Percentiles rank a stretch among this genome's conserved stretches.
These are phyloP conservation scores for Orbilia javanica DNA, from an alignment of 2,329 filamentous ascomycete genomes.

Conservation along the genomic window DNA sequence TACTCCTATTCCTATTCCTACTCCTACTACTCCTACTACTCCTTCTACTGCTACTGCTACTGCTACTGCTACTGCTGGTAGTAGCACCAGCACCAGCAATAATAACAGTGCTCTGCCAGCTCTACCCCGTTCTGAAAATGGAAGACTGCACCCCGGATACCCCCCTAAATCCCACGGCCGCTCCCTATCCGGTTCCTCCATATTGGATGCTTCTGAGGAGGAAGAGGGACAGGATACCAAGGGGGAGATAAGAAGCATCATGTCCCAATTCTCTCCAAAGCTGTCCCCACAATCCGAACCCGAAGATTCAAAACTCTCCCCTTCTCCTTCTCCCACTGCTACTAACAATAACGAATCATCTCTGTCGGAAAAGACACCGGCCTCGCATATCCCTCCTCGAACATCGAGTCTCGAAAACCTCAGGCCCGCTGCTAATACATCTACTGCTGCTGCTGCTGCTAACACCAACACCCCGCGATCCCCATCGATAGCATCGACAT, in stretches of 20 bases:
- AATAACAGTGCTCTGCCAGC: slow-evolving; percentile 33
- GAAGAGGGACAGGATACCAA: slow-evolving; percentile 76
- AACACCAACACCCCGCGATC: slow-evolving; percentile 2
- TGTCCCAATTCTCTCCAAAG: slow-evolving; percentile 80
- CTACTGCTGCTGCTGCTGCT: neutral
- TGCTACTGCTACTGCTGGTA: too few species aligned
- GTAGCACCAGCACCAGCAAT: neutral
- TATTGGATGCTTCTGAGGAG: slow-evolving; percentile 72
- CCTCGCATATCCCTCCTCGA: slow-evolving; percentile 58
- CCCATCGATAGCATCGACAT: neutral
- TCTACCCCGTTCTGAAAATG: slow-evolving; percentile 48
- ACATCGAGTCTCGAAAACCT: slow-evolving; percentile 54
- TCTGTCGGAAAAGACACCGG: slow-evolving; percentile 36
- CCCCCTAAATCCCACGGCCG: slow-evolving; percentile 57
- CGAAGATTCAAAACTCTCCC: slow-evolving; percentile 15
- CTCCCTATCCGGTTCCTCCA: slow-evolving; percentile 59
- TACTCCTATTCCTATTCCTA: too few species aligned
- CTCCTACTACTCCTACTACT: too few species aligned
- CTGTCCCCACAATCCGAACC: slow-evolving; percentile 57
- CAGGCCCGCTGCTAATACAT: slow-evolving; percentile 39
- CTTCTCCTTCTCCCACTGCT: neutral
- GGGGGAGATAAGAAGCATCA: slow-evolving; percentile 95
- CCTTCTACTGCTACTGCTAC: too few species aligned
- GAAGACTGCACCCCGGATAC: slow-evolving; percentile 59
- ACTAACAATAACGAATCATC: slow-evolving; percentile 37